A percentile compares a stretch with the other conserved stretches of the same genome.
Conservation (phyloP, 116 monocot genomes). For the Zostera marina region DNA sequence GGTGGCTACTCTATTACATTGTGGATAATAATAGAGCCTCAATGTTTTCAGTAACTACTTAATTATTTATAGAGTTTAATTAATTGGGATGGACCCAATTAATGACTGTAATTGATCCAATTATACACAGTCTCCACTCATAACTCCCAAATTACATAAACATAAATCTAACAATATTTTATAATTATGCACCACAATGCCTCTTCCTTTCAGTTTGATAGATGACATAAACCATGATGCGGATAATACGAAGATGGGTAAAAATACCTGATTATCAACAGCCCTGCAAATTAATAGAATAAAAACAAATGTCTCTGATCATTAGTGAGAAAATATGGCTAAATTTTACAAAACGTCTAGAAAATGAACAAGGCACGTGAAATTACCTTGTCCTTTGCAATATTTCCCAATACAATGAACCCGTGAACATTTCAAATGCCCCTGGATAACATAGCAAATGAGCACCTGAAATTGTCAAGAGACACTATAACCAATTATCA, state of each 20-base stretch:
- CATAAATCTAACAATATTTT: too few relatives aligned
- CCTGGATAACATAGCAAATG: conserved; percentile 95
- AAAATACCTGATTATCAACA: conserved; percentile 76
- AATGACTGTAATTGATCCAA: too few relatives aligned
- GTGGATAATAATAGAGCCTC: too few relatives aligned
- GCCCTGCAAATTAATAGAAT: conserved; percentile 47
- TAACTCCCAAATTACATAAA: too few relatives aligned
- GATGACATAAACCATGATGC: background rate
- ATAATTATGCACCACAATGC: too few relatives aligned
- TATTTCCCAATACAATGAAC: conserved; percentile 90
- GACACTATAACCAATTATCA: too few relatives aligned
- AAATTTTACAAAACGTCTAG: background rate
- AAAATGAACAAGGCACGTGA: background rate
- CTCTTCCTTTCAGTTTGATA: background rate
- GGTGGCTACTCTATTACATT: too few relatives aligned
- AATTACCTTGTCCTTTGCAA: conserved; percentile 85
- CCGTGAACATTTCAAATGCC: conserved; percentile 97
- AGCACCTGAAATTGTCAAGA: conserved; percentile 39
- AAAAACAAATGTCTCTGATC: conserved; percentile 43
- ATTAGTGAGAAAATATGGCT: conserved; percentile 34
- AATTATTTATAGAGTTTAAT: too few relatives aligned
- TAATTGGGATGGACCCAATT: too few relatives aligned
- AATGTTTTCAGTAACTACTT: too few relatives aligned
- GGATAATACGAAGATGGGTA: background rate
- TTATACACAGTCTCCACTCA: too few relatives aligned